Conservation (phyloP, 805 yeast genomes). For the Diddensiella caesifluorescens region DNA sequence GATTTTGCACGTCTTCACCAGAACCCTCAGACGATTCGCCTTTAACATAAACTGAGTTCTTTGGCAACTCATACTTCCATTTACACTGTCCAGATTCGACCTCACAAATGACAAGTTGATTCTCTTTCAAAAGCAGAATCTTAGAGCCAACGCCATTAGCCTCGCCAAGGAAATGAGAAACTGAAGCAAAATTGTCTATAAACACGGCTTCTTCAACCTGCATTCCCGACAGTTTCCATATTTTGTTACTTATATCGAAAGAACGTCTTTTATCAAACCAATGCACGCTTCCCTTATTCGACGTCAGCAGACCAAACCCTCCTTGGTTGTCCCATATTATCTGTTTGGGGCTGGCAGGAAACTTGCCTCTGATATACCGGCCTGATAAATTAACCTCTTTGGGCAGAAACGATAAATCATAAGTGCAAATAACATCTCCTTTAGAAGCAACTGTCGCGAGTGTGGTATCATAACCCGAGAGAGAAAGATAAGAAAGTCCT, state of each 20-base stretch:
- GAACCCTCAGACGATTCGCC: background rate
- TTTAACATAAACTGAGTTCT: constrained; percentile 14
- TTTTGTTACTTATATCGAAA: constrained; percentile 15
- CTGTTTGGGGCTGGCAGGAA: constrained; percentile 48
- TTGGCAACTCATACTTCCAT: constrained; percentile 41
- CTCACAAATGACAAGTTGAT: constrained; percentile 17
- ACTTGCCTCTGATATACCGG: constrained; percentile 56
- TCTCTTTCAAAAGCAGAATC: constrained; percentile 9
- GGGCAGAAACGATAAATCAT: constrained; percentile 56
- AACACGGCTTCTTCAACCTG: constrained; percentile 16
- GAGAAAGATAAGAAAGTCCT: constrained; percentile 54
- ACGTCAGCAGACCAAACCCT: constrained; percentile 48
- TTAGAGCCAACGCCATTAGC: background rate
- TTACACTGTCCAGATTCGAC: constrained; percentile 22
- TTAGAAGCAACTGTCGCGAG: constrained; percentile 49
- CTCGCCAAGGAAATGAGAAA: background rate
- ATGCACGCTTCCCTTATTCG: constrained; percentile 54
- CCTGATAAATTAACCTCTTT: constrained; percentile 50
- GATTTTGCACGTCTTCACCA: background rate
- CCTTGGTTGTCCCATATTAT: constrained; percentile 50
- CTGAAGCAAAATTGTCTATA: background rate
- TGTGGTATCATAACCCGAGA: constrained; percentile 57
- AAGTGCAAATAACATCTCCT: constrained; percentile 59
- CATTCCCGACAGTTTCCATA: constrained; percentile 26
- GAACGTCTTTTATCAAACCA: constrained; percentile 42